Conservation (phyloP, 2,329 filamentous ascomycete genomes). For the Fusarium anthophilum region DNA sequence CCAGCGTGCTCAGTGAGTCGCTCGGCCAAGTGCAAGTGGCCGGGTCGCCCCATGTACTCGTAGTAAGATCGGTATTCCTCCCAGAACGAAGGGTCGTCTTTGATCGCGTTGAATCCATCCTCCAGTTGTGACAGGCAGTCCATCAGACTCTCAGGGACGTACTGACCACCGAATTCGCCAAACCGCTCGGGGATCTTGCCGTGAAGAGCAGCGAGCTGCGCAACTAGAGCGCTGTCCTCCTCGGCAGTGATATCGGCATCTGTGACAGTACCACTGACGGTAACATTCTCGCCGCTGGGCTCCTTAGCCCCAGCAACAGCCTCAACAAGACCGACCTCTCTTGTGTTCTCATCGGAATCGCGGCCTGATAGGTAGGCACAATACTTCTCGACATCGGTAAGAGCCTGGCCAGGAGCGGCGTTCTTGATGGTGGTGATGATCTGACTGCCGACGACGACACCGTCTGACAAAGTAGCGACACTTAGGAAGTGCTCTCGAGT, state of each 20-base stretch:
- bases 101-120: slow-evolving; percentile 86
- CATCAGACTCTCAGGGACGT: slow-evolving; percentile 97
- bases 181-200: slow-evolving; percentile 85
- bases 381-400: slow-evolving; percentile 84
- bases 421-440: slow-evolving; percentile 80
- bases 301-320: slow-evolving; percentile 65
- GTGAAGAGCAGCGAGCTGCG: slow-evolving; percentile 86
- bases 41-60: slow-evolving; percentile 95
- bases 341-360: slow-evolving; percentile 56
- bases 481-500: slow-evolving; percentile 93
- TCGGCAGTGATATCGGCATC: slow-evolving; percentile 71
- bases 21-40: slow-evolving; percentile 88
- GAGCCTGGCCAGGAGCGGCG: slow-evolving; percentile 46
- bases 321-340: slow-evolving; percentile 77
- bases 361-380: slow-evolving; percentile 74
- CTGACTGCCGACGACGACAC: slow-evolving; percentile 96
- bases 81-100: slow-evolving; percentile 92
- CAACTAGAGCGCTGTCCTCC: slow-evolving; percentile 71
- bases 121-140: slow-evolving; percentile 93
- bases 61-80: slow-evolving; percentile 96
- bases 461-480: slow-evolving; percentile 85
- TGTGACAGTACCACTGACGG: slow-evolving; percentile 69
- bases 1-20: slow-evolving; percentile 88
- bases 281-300: slow-evolving; percentile 50
- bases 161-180: slow-evolving; percentile 96